Evolutionary conservation across 768 basidiomycete species (phyloP), one percentile per base, ranked within the genome.

Genomic region (Pisolithus tinctorius): DNA sequence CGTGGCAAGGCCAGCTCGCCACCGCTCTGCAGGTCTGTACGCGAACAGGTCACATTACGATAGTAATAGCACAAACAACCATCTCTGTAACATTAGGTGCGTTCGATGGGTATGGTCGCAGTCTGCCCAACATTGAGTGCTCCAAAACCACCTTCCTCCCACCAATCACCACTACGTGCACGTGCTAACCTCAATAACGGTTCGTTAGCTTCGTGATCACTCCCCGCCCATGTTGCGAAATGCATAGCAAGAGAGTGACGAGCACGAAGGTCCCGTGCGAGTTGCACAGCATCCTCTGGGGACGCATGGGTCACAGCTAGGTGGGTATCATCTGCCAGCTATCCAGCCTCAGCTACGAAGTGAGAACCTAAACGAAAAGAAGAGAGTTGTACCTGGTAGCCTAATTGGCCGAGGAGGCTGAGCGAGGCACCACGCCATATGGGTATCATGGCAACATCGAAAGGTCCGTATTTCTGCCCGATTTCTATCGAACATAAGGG

Each of bases 371-470:
- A 17, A 6, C 10, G 20, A 27, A 25, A 29, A 9, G 47, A 6
- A 27, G 40, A 20, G 20, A 20, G 10, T 52, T 72, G 47, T 47
- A 74, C 74, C 10, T 67, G 58, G 31, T 71, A 61, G 7, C 74
- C 74, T 26, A 70, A 55, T 8, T 67, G 63, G 6, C 65, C 63
- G 40, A 76, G 55, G 47, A 72, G 66, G 4, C 69, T 67, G 11
- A 75, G 61, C 13, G 71, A 62, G 14, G 71, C 73, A 17, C 74
- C 74, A 9, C 72, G 66, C 74, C 74, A 75, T 29, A 75, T 73
- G 13, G 74, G 74, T 1, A 75, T 57, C 60, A 74, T 68, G 3
- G 72, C 67, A 16, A 74, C 53, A 57, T 74, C 69, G 39, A 75
- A 68, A 1, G 73, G 74, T 0, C 71, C 71, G 30, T 65, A 69